Evolutionary conservation across 805 yeast species (phyloP).

Genomic region (Candida fluviatilis): DNA sequence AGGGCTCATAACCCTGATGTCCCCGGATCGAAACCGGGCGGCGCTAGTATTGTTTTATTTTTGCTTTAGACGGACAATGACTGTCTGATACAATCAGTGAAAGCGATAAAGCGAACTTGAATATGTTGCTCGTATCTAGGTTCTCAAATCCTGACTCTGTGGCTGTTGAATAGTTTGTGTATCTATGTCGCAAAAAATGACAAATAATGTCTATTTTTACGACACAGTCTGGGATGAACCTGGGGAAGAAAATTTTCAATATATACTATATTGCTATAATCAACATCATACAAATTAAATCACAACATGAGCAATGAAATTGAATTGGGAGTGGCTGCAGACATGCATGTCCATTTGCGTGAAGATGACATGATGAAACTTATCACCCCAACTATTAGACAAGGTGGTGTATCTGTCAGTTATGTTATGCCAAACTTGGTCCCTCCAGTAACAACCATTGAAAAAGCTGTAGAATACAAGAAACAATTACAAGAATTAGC

Average conservation of each 20-base stretch:
- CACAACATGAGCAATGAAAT: conserved; percentile 20
- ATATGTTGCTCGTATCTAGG: no score
- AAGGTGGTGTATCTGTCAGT: conserved; percentile 89
- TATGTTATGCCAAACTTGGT: conserved; percentile 95
- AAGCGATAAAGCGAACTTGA: no score
- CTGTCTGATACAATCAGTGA: no score
- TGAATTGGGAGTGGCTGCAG: conserved; percentile 73
- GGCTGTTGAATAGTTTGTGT: no score
- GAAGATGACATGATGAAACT: conserved; percentile 92
- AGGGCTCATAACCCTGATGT: conserved; percentile 99
- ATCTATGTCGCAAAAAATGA: background rate
- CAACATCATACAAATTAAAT: no score
- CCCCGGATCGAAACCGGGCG: conserved; percentile 96
- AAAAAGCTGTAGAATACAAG: conserved; percentile 69
- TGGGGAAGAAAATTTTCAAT: background rate
- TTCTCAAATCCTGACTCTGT: no score
- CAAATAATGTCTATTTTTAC: background rate
- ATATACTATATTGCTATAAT: no score
- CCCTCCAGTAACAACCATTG: conserved; percentile 84
- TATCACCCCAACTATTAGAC: conserved; percentile 82
- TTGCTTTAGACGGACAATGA: no score
- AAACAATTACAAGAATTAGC: conserved; percentile 56
- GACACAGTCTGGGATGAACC: background rate
- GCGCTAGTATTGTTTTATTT: conserved; percentile 57
- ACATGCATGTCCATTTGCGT: conserved; percentile 94